phyloP scores from a whole-genome alignment of 768 basidiomycete genomes.

The Termitomyces sp. region DNA sequence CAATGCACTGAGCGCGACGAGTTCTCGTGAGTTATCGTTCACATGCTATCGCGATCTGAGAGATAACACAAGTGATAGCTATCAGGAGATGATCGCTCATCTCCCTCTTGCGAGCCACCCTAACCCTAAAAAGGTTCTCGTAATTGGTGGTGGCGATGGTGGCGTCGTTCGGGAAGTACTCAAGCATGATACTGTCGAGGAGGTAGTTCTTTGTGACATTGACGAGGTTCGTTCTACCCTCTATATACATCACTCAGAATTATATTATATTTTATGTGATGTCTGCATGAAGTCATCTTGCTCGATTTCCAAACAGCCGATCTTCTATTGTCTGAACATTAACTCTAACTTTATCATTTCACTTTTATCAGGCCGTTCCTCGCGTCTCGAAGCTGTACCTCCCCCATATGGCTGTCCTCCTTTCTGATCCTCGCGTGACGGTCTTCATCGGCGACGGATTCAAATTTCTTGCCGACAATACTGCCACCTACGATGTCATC shows the following conservation, averaged over 20 bases:
- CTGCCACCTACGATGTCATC: conserved; percentile 90
- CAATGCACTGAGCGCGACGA: conserved; percentile 98
- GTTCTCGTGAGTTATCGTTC: conserved; percentile 74
- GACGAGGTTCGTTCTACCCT: conserved; percentile 63
- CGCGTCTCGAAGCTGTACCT: conserved; percentile 92
- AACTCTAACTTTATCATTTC: not conserved
- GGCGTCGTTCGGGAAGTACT: conserved; percentile 97
- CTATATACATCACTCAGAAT: not conserved
- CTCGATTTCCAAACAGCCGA: not conserved
- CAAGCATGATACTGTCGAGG: conserved; percentile 87
- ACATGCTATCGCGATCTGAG: not conserved
- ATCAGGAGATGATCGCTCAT: conserved; percentile 99
- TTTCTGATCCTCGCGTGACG: conserved; percentile 75
- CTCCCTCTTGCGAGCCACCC: conserved; percentile 95
- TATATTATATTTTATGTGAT: not conserved
- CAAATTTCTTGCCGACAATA: conserved; percentile 90
- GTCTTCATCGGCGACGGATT: conserved; percentile 94
- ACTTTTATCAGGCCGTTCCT: conserved; percentile 69
- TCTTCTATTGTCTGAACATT: not conserved
- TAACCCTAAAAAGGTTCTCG: conserved; percentile 92
- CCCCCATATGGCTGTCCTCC: conserved; percentile 88
- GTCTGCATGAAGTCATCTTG: not conserved
- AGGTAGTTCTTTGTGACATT: conserved; percentile 96
- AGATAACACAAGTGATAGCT: conserved; percentile 44
- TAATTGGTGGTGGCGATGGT: conserved; percentile 98